These are phyloP conservation scores for Drosera spatulata DNA, from an alignment of 179 eudicot genomes.

Conservation along the genomic window DNA sequence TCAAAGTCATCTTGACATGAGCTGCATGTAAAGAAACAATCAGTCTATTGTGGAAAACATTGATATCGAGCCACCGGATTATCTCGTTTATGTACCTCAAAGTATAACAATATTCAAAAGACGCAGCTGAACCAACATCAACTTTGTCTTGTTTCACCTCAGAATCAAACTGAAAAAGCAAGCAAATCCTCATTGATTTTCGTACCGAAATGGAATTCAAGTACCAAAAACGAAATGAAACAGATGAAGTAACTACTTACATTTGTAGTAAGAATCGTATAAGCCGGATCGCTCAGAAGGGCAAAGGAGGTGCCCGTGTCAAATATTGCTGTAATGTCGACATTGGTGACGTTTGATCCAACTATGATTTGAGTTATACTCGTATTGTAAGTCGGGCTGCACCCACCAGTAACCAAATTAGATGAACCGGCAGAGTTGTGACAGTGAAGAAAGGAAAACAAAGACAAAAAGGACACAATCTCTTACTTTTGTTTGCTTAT, in stretches of 20 bases:
- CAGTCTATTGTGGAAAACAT: neutral
- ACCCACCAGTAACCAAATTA: constrained; percentile 3
- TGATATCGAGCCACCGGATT: too few relatives aligned
- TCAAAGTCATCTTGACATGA: constrained; percentile 22
- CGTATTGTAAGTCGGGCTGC: constrained; percentile 62
- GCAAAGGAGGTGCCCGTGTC: constrained; percentile 97
- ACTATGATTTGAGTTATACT: constrained; percentile 46
- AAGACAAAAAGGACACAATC: neutral
- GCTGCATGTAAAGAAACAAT: constrained; percentile 28
- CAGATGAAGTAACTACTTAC: constrained; percentile 30
- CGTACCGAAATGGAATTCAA: neutral
- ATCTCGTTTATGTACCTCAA: constrained; percentile 28
- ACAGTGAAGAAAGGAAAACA: neutral
- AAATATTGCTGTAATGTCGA: constrained; percentile 54
- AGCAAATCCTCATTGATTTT: constrained; percentile 2
- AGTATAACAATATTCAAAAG: constrained; percentile 72
- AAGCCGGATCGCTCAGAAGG: constrained; percentile 67
- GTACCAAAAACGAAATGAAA: neutral
- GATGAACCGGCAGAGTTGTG: constrained; percentile 6
- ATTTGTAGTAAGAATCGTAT: constrained; percentile 40
- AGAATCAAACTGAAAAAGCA: constrained; percentile 64
- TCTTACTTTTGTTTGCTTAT: constrained; percentile 43
- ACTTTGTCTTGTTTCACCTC: constrained; percentile 40
- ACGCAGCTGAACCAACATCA: constrained; percentile 27
- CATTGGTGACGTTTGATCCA: constrained; percentile 36